Percentiles rank a stretch among this genome's conserved stretches.
Conservation (phyloP, 805 yeast species). For the Pichia deserticola region DNA sequence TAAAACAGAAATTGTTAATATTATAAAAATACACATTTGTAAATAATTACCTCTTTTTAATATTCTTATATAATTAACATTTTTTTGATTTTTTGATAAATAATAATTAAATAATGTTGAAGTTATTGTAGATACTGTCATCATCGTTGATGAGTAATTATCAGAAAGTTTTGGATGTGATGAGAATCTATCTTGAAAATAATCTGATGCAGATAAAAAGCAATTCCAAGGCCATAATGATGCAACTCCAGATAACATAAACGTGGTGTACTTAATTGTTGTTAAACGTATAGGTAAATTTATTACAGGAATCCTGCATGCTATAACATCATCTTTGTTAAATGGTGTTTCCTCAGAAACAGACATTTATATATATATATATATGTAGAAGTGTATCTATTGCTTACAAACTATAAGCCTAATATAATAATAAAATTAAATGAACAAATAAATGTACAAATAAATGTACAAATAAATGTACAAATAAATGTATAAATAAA, state of each 20-base stretch:
- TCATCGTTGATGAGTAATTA: slow-evolving; percentile 74
- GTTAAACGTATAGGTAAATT: slow-evolving; percentile 15
- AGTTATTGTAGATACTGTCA: slow-evolving; percentile 73
- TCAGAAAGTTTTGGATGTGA: slow-evolving; percentile 43
- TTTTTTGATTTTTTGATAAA: slow-evolving; percentile 58
- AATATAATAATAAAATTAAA: too few species aligned
- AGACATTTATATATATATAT: too few species aligned
- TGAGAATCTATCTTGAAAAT: slow-evolving; percentile 57
- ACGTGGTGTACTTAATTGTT: slow-evolving; percentile 45
- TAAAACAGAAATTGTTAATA: slow-evolving; percentile 48
- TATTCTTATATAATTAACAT: slow-evolving; percentile 49
- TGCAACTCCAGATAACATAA: slow-evolving; percentile 65
- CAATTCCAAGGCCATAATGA: slow-evolving; percentile 97
- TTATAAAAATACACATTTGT: slow-evolving; percentile 49
- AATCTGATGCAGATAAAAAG: slow-evolving; percentile 77
- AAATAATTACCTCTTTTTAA: slow-evolving; percentile 53
- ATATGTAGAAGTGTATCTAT: too few species aligned
- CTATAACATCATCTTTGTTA: not conserved
- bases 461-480: too few species aligned
- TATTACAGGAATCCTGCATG: slow-evolving; percentile 11
- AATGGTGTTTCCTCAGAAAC: not conserved
- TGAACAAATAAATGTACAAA: too few species aligned
- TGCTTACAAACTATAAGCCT: too few species aligned
- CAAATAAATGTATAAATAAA: too few species aligned
- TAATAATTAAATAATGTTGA: slow-evolving; percentile 53